These are phyloP conservation scores for Corynascus novoguineensis DNA, from an alignment of 495 filamentous ascomycete genomes.

Conservation along the genomic window DNA sequence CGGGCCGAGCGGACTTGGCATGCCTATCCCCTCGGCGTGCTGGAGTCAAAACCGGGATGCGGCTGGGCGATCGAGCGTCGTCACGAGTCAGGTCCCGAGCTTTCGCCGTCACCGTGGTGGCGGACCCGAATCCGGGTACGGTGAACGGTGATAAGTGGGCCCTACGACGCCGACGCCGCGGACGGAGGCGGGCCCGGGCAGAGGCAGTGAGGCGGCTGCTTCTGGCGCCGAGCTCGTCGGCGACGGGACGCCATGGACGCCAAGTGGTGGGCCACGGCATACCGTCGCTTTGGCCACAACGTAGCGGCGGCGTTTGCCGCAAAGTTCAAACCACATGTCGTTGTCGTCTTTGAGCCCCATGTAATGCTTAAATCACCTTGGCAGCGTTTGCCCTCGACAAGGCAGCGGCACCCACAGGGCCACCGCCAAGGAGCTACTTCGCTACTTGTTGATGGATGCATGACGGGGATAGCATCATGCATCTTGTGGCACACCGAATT, in stretches of 20 bases:
- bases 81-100: slow-evolving; percentile 3
- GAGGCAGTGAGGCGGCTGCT: neutral
- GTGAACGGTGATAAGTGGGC: neutral
- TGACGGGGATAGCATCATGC: no score
- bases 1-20: slow-evolving; percentile 11
- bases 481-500: no score
- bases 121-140: neutral
- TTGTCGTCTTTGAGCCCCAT: neutral
- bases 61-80: neutral
- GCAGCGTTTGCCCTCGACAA: no score
- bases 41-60: neutral
- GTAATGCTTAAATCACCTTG: no score
- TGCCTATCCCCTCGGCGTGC: neutral
- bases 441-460: no score
- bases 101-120: neutral
- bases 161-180: neutral
- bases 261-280: no score
- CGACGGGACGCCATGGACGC: neutral
- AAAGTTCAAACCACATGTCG: neutral
- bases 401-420: no score
- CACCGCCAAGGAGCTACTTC: no score
- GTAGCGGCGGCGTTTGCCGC: neutral
- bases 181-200: neutral
- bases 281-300: neutral
- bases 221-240: neutral